A percentile compares a stretch with the other conserved stretches of the same genome.
Conservation (phyloP, 106 monocot genomes). For the Alisma plantagoaquatica region DNA sequence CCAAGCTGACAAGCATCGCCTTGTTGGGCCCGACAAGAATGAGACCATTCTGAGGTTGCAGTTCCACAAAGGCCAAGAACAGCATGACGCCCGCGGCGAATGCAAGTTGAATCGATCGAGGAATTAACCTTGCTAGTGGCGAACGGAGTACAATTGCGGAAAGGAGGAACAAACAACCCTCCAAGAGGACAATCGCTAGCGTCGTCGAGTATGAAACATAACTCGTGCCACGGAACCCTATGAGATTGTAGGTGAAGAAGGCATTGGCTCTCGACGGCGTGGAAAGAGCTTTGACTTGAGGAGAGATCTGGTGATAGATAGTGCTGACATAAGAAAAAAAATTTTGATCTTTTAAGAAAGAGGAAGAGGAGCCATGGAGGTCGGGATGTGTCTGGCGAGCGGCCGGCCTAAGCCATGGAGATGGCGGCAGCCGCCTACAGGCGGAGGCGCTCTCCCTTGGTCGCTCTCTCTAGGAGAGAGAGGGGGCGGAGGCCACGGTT, state of each 20-base stretch:
- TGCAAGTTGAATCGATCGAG: slow-evolving; percentile 40
- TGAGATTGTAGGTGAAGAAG: slow-evolving; percentile 61
- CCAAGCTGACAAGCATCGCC: slow-evolving; percentile 38
- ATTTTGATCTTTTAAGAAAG: no score
- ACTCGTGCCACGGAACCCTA: slow-evolving; percentile 55
- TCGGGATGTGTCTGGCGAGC: no score
- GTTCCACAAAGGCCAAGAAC: slow-evolving; percentile 67
- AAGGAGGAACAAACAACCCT: slow-evolving; percentile 44
- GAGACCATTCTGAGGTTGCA: slow-evolving; percentile 38
- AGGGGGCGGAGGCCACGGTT: no score
- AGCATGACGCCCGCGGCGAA: slow-evolving; percentile 61
- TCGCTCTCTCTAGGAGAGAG: no score
- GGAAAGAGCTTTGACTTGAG: slow-evolving; percentile 42
- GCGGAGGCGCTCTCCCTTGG: no score
- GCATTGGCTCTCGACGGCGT: slow-evolving; percentile 68
- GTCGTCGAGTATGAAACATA: slow-evolving; percentile 37
- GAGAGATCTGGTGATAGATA: no score
- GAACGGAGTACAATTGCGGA: slow-evolving; percentile 47
- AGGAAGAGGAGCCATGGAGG: no score
- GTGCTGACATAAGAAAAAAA: no score
- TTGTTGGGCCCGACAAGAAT: slow-evolving; percentile 49
- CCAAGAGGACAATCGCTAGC: slow-evolving; percentile 48
- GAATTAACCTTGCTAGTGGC: slow-evolving; percentile 44
- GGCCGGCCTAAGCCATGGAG: no score
- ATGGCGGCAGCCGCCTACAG: no score